Base-by-base conservation (phyloP, 495 filamentous ascomycete species). In the Niebla homalea region DNA sequence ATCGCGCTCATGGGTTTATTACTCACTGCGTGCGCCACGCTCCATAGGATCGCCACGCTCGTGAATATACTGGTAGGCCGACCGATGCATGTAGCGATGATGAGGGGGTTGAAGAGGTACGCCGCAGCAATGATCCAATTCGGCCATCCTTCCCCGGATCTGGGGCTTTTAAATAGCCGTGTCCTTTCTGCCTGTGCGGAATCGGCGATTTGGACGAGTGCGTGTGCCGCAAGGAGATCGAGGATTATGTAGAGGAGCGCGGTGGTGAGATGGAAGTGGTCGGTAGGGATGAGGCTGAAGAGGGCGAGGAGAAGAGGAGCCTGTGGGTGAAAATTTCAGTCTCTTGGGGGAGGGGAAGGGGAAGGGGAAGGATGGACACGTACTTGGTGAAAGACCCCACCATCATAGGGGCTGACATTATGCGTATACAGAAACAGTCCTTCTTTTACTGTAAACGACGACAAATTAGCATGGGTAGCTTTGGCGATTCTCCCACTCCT, bases 391-490 rank as follows among this genome's bases (percentile, higher is more conserved):
- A 87, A 98, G 63, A 97, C 87, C 51, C 92, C 92, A 50, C 92
- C 92, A 65, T 98, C 89, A 66, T 97, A 98, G 0, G 92, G 92
- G 44, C 89, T 96, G 22, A 96, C 86, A 74, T 94, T 92, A 59
- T 89, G 87, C 47, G 83, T 89, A 60, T 97, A 96, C 4, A 98
- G 79, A 61, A 94, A 97, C 42, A 98, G 71, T 25, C 92, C 92
- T 70, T 98, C 92, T 68, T 96, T 89, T 46, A 98, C 88, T 95
- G 50, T 16, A 45, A 10, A 48, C 36, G 11, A 10, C 21, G 26
- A 32, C 5, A 11, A 32, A 32, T 32, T 12, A 32, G 29, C 29
- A 32, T 32, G 29, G 7, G 29, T 12, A 32, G 29, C 29, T 32
- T 3, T 3, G 8, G 7, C 25, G 25, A 7, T 26, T 3, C 25